phyloP scores from a whole-genome alignment of 108 stramenopile genomes.

The Cyclostephanos invisitatus region DNA sequence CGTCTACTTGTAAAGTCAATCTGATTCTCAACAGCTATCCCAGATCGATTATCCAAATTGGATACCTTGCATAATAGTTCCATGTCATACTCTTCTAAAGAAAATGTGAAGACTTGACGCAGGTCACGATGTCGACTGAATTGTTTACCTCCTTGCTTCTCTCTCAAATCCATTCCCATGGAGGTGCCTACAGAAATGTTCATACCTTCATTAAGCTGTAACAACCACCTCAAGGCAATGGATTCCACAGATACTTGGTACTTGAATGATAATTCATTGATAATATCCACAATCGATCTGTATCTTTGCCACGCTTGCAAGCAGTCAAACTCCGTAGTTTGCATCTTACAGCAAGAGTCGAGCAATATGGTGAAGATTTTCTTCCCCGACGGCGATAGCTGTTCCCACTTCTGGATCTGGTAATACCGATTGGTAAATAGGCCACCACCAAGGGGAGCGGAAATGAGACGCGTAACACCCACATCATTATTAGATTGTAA shows the following conservation, averaged over 20 bases:
- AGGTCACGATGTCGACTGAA: constrained; percentile 38
- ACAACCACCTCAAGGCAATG: constrained; percentile 65
- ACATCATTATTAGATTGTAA: constrained; percentile 23
- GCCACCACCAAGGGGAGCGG: constrained; percentile 58
- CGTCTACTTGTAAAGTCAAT: constrained; percentile 43
- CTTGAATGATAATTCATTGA: constrained; percentile 55
- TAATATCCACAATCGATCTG: constrained; percentile 35
- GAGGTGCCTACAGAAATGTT: constrained; percentile 35
- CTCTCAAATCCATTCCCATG: constrained; percentile 33
- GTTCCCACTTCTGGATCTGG: neutral
- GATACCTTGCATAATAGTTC: constrained; percentile 41
- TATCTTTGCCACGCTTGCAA: constrained; percentile 15
- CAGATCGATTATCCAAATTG: constrained; percentile 9
- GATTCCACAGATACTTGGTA: constrained; percentile 63
- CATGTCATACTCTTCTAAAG: constrained; percentile 73
- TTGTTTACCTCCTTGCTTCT: constrained; percentile 33
- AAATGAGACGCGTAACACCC: constrained; percentile 17
- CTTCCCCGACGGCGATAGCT: constrained; percentile 20
- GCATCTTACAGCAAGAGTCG: constrained; percentile 4
- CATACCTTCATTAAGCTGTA: constrained; percentile 52
- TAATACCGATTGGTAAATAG: constrained; percentile 52
- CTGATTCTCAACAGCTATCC: neutral
- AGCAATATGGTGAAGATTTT: constrained; percentile 21
- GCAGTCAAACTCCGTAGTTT: neutral
- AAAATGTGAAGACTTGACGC: constrained; percentile 71